These are phyloP conservation scores for Cercospora sp. DNA, from an alignment of 2,329 filamentous ascomycete genomes.

Conservation along the genomic window DNA sequence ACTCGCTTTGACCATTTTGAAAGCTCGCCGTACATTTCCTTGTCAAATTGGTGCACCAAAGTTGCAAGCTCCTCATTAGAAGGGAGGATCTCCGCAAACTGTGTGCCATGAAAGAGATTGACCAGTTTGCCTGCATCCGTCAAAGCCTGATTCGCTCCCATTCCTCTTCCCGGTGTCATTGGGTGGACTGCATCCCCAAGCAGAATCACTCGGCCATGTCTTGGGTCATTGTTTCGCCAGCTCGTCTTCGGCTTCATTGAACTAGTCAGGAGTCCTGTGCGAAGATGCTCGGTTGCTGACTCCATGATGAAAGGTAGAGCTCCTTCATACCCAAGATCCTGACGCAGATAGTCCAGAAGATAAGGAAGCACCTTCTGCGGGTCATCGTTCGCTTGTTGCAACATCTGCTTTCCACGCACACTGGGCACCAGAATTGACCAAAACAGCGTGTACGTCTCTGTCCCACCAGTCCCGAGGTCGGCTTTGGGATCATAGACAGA, in stretches of 20 bases:
- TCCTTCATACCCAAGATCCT: not conserved
- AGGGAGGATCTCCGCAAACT: not conserved
- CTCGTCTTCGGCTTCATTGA: not conserved
- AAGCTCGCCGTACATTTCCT: not conserved
- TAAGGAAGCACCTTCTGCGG: not conserved
- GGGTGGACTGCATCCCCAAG: not conserved
- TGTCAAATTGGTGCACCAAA: not conserved
- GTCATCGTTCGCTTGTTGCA: not conserved
- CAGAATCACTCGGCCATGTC: not conserved
- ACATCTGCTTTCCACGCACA: not conserved
- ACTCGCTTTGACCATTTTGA: not conserved
- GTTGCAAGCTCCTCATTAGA: not conserved
- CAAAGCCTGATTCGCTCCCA: not conserved
- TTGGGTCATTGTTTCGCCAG: not conserved
- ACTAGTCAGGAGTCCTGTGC: not conserved
- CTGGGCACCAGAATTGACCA: not conserved
- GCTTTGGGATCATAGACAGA: not conserved
- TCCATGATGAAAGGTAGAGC: not conserved
- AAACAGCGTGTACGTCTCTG: not conserved
- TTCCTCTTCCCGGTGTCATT: not conserved
- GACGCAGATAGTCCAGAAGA: not conserved
- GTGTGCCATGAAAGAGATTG: not conserved
- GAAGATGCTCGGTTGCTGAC: not conserved
- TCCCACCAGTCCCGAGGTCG: not conserved
- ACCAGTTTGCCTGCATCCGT: not conserved